Conservation (phyloP, 2,329 filamentous ascomycete species). For the Emergomyces africanus region DNA sequence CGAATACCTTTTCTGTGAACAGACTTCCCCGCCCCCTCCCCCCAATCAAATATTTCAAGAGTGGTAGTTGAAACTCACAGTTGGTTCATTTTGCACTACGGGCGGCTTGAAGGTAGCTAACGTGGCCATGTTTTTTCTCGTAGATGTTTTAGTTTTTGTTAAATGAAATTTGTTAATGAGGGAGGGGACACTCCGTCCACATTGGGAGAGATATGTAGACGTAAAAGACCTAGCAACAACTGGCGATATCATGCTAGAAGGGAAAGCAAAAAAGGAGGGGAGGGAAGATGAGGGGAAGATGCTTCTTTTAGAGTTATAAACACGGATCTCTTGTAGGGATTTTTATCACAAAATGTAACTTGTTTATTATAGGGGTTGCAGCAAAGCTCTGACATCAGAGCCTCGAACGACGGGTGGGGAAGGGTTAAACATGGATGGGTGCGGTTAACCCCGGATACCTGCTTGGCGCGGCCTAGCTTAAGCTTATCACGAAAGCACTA, state of each 20-base stretch:
- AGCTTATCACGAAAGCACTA: neutral
- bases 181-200: too few species aligned
- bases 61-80: constrained; percentile 46
- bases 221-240: neutral
- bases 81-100: constrained; percentile 83
- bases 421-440: neutral
- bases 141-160: neutral
- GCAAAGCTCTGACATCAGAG: neutral
- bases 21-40: neutral
- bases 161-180: neutral
- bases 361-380: too few species aligned
- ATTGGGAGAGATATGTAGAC: neutral
- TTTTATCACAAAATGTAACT: neutral
- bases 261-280: too few species aligned
- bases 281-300: neutral
- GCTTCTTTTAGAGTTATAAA: neutral
- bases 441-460: neutral
- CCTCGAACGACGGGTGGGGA: neutral
- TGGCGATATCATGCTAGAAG: constrained; percentile 11
- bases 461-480: neutral
- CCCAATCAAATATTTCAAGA: neutral
- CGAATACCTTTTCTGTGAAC: neutral
- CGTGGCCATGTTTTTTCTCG: constrained; percentile 32
- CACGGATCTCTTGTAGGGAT: neutral
- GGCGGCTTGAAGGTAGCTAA: constrained; percentile 82